Evolutionary conservation across 2,329 filamentous ascomycete genomes (phyloP).

Genomic region (Corynespora cassiicola): DNA sequence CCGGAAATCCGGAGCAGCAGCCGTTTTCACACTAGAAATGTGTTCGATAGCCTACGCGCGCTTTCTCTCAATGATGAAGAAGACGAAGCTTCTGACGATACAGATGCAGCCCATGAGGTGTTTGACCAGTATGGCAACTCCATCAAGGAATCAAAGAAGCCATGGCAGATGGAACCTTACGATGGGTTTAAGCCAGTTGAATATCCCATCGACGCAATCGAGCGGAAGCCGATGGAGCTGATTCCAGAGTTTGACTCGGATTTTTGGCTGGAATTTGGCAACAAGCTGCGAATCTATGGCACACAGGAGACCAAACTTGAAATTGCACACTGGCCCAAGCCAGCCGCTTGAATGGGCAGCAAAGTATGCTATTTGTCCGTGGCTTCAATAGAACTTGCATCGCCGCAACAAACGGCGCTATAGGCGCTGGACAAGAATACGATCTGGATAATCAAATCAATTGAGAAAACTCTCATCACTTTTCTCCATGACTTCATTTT

Average conservation of each 20-base stretch:
- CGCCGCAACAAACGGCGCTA: too few relatives aligned
- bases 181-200: constrained; percentile 24
- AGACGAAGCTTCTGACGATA: constrained; percentile 13
- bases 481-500: too few relatives aligned
- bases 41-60: constrained; percentile 29
- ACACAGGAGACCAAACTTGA: constrained; percentile 56
- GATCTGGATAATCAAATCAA: too few relatives aligned
- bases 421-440: too few relatives aligned
- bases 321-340: constrained; percentile 33
- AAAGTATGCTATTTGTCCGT: too few relatives aligned
- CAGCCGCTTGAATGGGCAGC: too few relatives aligned
- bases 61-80: constrained; percentile 14
- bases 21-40: constrained; percentile 32
- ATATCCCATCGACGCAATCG: constrained; percentile 23
- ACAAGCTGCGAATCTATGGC: constrained; percentile 66
- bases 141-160: neutral
- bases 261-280: constrained; percentile 66
- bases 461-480: too few relatives aligned
- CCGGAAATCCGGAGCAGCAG: constrained; percentile 11
- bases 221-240: constrained; percentile 45
- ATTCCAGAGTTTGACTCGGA: constrained; percentile 59
- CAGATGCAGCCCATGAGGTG: constrained; percentile 5
- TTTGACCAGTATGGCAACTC: constrained; percentile 1
- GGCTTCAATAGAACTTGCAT: too few relatives aligned
- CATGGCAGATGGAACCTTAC: constrained; percentile 28